Evolutionary conservation across 179 eudicot species (phyloP), one percentile per base, ranked within the genome.

Genomic region (Kewa caespitosa): DNA sequence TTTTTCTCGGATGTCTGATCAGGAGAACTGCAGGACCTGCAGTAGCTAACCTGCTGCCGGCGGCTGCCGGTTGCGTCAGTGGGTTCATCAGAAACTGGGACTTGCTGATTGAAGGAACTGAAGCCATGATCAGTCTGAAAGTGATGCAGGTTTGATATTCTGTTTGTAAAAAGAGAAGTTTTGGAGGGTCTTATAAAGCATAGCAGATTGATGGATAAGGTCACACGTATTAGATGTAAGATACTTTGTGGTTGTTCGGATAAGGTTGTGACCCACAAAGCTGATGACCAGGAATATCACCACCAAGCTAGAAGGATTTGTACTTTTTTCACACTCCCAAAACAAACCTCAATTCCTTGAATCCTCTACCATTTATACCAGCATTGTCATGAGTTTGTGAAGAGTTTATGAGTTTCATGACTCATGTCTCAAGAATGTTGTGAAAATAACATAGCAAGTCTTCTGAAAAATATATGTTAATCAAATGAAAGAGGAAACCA

Each of bases 231-330:
- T 52, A 73, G 12, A 15, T 66, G 79, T n/a, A 36, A 43, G 70
- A 75, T 23, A 63, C 28, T 55, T 36, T 64, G 67, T 30, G 76
- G 25, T 38, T 79, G 52, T 67, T 31, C 42, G 43, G 87, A 84
- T 86, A 84, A 84, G 89, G 78, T 79, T 60, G 76, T 83, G 33
- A 79, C 86, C 83, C 55, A 69, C 78, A 60, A 42, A 34, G 2
- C 8, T 23, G n/a, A 74, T 43, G 60, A 32, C n/a, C 59, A 43
- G 3, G 20, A 41, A 31, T 69, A 31, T 69, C 39, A 32, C 39
- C 73, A 69, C 73, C 15, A 36, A 38, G n/a, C n/a, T n/a, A n/a
- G n/a, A n/a, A n/a, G n/a, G n/a, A n/a, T n/a, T n/a, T n/a, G n/a
- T n/a, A n/a, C n/a, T n/a, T n/a, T n/a, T n/a, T n/a, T n/a, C n/a